Evolutionary conservation across 2,329 filamentous ascomycete genomes (phyloP), one percentile per base, ranked within the genome.

Genomic region (Drechmeria coniospora): DNA sequence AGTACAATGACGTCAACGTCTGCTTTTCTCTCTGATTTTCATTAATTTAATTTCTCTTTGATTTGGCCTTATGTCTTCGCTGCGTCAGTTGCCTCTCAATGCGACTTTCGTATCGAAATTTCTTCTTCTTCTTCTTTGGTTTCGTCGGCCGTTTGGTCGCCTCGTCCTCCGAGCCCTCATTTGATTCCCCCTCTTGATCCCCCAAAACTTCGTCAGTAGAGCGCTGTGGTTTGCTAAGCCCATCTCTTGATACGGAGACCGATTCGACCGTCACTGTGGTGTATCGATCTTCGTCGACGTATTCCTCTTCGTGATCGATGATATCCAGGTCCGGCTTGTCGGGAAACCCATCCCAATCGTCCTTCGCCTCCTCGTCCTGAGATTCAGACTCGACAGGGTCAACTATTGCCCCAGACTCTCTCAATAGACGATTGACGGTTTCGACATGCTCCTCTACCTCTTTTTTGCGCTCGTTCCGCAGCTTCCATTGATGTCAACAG

Each of bases 231-330:
- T 68, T 75, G 32, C 70, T 63, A 26, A 92, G 56, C 1, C 81
- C 81, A 30, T 84, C 73, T 39, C 72, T 71, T 9, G 79, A 76
- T 11, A 92, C 68, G 36, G 77, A 78, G 40, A 98, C 83, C 8
- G 80, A 78, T 50, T 94, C 87, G 1, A 98, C 75, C 0, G 82
- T 94, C 15, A 98, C 90, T 1, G 83, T 93, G 1, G 90, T 95
- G 50, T 83, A 94, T 47, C 79, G 80, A 51, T 94, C 87, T 50
- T 95, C 90, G 51, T 98, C 90, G 38, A 94, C 71, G 55, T 94
- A 98, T 51, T 95, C 84, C 40, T 87, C 84, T 49, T 93, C 80
- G 40, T 82, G 74, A 47, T 92, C 75, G 24, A 90, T 56, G 14
- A 72, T 63, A 21, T 64, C 50, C 4, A 56, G 39, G 10, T 56